Evolutionary conservation across 805 yeast genomes (phyloP).

Genomic region (Metschnikowia lochheadii): DNA sequence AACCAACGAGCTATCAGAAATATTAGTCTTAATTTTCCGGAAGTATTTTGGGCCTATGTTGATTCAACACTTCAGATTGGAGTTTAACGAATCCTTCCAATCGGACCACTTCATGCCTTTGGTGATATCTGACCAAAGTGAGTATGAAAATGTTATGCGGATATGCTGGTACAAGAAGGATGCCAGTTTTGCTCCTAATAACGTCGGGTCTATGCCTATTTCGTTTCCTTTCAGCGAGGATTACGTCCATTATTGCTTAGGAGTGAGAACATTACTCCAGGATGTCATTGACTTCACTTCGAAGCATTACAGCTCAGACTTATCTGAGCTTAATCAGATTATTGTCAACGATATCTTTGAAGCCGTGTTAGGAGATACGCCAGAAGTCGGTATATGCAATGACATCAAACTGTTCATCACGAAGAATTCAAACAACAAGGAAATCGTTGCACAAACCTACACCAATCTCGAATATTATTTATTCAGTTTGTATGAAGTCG

Average conservation of each 20-base stretch:
- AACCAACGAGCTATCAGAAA: conserved; percentile 55
- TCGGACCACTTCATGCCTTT: conserved; percentile 90
- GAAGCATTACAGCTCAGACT: conserved; percentile 60
- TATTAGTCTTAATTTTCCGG: conserved; percentile 55
- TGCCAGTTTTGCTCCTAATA: conserved; percentile 41
- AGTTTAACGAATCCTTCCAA: conserved; percentile 59
- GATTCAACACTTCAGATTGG: conserved; percentile 51
- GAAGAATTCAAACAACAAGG: conserved; percentile 72
- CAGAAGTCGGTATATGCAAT: conserved; percentile 54
- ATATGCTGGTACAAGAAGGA: conserved; percentile 67
- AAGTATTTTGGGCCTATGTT: conserved; percentile 54
- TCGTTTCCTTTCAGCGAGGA: conserved; percentile 78
- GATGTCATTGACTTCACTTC: conserved; percentile 62
- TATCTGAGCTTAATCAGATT: conserved; percentile 53
- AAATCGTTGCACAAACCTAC: conserved; percentile 83
- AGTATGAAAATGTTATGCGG: conserved; percentile 59
- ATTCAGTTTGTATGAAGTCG: conserved; percentile 67
- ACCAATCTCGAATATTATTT: conserved; percentile 86
- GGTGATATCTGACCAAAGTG: conserved; percentile 53
- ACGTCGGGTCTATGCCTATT: conserved; percentile 54
- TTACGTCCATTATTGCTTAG: conserved; percentile 82
- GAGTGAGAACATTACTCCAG: conserved; percentile 60
- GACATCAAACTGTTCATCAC: conserved; percentile 54
- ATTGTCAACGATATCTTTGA: conserved; percentile 63
- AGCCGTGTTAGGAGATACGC: conserved; percentile 49